Conservation (phyloP, 1,284 basidiomycete genomes). For the Coniferiporia weirii region DNA sequence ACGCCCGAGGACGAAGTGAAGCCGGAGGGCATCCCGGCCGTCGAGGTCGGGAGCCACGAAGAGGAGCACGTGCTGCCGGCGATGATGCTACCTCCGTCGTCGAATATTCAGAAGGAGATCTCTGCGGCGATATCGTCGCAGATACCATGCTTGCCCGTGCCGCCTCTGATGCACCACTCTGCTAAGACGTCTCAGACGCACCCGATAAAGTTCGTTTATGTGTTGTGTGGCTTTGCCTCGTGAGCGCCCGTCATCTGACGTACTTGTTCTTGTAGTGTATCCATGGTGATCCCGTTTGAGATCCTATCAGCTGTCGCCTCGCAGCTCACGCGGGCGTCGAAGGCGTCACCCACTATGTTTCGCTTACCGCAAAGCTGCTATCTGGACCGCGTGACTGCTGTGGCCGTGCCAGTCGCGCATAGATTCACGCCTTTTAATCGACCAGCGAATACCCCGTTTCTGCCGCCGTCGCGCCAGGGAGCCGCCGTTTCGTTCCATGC, state of each 20-base stretch:
- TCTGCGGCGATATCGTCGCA: slow-evolving; percentile 41
- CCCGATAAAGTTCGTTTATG: slow-evolving; percentile 67
- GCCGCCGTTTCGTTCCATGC: slow-evolving; percentile 9
- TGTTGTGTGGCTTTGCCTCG: background rate
- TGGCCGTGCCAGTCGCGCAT: slow-evolving; percentile 13
- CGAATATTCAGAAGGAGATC: slow-evolving; percentile 42
- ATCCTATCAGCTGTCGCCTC: slow-evolving; percentile 51
- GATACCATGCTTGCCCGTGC: slow-evolving; percentile 9
- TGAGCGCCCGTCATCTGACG: slow-evolving; percentile 19
- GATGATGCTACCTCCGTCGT: slow-evolving; percentile 24
- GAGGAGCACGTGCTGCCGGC: slow-evolving; percentile 20
- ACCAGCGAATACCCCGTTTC: slow-evolving; percentile 4
- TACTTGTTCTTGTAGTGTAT: slow-evolving; percentile 42
- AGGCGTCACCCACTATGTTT: slow-evolving; percentile 35
- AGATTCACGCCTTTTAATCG: slow-evolving; percentile 6
- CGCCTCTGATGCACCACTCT: slow-evolving; percentile 19
- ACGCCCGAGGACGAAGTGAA: slow-evolving; percentile 3
- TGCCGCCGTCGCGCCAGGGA: background rate
- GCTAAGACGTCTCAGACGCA: slow-evolving; percentile 78
- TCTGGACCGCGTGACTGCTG: slow-evolving; percentile 28
- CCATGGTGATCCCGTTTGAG: slow-evolving; percentile 60
- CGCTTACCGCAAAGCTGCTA: slow-evolving; percentile 30
- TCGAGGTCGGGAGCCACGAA: background rate
- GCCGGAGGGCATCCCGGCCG: slow-evolving; percentile 7
- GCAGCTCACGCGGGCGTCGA: slow-evolving; percentile 35